These are phyloP conservation scores for Pseudotulostoma volvatum DNA, from an alignment of 495 filamentous ascomycete genomes.

Conservation along the genomic window DNA sequence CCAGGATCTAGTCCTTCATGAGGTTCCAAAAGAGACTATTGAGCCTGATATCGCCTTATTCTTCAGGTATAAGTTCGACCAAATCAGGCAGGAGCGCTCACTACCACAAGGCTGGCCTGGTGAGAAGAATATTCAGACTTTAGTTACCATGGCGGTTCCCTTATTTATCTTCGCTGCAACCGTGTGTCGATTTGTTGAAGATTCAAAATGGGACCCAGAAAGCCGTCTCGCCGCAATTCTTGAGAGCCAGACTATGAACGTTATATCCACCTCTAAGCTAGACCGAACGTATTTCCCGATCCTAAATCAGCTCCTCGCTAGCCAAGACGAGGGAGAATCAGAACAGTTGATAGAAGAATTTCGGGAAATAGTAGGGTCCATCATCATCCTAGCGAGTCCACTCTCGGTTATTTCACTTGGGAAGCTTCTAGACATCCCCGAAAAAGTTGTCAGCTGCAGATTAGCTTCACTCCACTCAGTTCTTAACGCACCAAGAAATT, in stretches of 20 bases:
- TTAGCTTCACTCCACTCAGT: slow-evolving; percentile 7
- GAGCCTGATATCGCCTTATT: slow-evolving; percentile 16
- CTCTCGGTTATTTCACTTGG: slow-evolving; percentile 10
- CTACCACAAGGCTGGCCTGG: slow-evolving; percentile 25
- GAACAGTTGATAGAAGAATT: slow-evolving; percentile 10
- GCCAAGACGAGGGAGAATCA: slow-evolving; percentile 2
- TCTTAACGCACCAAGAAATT: no score
- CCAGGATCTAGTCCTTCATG: slow-evolving; percentile 15
- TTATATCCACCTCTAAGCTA: slow-evolving; percentile 8
- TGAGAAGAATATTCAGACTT: slow-evolving; percentile 1
- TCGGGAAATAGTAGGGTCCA: slow-evolving; percentile 11
- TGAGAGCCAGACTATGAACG: slow-evolving; percentile 3
- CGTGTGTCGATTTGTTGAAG: slow-evolving; percentile 13
- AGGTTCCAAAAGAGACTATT: slow-evolving; percentile 9
- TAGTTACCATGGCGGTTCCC: slow-evolving; percentile 13
- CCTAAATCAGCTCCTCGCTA: slow-evolving; percentile 9
- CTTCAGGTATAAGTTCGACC: slow-evolving; percentile 11
- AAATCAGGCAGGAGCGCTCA: slow-evolving; percentile 8
- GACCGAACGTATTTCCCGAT: slow-evolving; percentile 13
- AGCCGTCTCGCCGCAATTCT: slow-evolving; percentile 9
- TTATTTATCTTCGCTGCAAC: no score
- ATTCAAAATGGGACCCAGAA: slow-evolving; percentile 3
- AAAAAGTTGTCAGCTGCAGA: slow-evolving; percentile 5
- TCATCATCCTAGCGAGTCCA: slow-evolving; percentile 13
- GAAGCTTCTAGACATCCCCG: slow-evolving; percentile 4